These are phyloP conservation scores for Acanthochlamys bracteata DNA, from an alignment of 106 monocot species.

Conservation along the genomic window DNA sequence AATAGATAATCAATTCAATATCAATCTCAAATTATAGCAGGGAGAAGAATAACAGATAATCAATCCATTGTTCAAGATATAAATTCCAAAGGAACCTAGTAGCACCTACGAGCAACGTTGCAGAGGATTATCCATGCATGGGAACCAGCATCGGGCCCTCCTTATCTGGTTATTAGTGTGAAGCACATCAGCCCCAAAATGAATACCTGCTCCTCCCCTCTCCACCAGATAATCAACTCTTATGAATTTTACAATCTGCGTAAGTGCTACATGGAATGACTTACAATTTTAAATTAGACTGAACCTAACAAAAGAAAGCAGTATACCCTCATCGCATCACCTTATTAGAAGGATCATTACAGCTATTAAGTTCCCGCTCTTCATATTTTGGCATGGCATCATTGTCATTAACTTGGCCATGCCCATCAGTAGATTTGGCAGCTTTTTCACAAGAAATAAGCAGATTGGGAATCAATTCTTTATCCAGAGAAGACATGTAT, in stretches of 20 bases:
- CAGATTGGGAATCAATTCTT: constrained; percentile 79
- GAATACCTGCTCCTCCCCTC: constrained; percentile 46
- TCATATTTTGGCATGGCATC: constrained; percentile 21
- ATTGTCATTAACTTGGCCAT: constrained; percentile 20
- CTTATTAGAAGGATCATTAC: constrained; percentile 38
- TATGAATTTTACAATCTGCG: constrained; percentile 63
- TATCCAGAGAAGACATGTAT: constrained; percentile 61
- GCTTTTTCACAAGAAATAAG: constrained; percentile 50
- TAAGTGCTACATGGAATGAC: no score
- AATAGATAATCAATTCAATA: no score
- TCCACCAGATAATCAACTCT: constrained; percentile 70
- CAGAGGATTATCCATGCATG: constrained; percentile 55
- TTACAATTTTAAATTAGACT: no score
- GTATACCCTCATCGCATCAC: constrained; percentile 9
- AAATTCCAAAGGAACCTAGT: background rate
- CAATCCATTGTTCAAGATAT: no score
- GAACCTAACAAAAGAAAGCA: no score
- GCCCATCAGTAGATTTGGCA: constrained; percentile 16
- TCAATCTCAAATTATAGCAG: background rate
- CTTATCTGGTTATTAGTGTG: constrained; percentile 76
- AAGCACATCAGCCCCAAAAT: constrained; percentile 53
- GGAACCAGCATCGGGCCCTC: constrained; percentile 90
- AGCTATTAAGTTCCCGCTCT: constrained; percentile 42
- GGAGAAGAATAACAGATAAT: no score
- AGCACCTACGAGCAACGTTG: constrained; percentile 72